A percentile compares a stretch with the other conserved stretches of the same genome.
phyloP scores from a whole-genome alignment of 768 basidiomycete genomes.

The Mycena capillaripes region DNA sequence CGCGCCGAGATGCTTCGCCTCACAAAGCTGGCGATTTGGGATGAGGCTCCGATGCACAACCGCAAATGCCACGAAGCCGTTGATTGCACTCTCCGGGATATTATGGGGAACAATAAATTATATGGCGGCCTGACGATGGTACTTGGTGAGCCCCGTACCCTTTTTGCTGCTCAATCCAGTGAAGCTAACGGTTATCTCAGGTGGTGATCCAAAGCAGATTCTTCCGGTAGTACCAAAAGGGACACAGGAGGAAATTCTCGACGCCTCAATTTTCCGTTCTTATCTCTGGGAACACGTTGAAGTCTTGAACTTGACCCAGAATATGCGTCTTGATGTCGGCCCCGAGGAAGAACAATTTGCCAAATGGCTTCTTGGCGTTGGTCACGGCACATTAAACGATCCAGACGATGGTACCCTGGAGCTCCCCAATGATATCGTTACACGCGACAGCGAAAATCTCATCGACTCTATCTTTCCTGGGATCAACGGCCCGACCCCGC shows the following conservation, averaged over 20 bases:
- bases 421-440: no score
- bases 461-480: conserved; percentile 5
- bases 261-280: neutral
- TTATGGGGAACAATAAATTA: neutral
- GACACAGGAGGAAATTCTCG: neutral
- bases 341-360: neutral
- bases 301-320: neutral
- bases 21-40: neutral
- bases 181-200: neutral
- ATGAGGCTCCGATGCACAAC: neutral
- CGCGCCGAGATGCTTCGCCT: neutral
- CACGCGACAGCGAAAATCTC: neutral
- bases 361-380: conserved; percentile 1
- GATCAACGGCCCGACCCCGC: neutral
- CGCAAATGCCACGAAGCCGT: no score
- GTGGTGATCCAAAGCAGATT: neutral
- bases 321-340: conserved; percentile 5
- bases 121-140: neutral
- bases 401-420: neutral
- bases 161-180: no score
- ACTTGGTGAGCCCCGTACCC: neutral
- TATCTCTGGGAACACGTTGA: neutral
- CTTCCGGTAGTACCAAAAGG: neutral
- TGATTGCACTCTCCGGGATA: neutral
- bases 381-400: neutral